These are phyloP conservation scores for Aspergillus homomorphus DNA, from an alignment of 495 filamentous ascomycete species.

Conservation along the genomic window DNA sequence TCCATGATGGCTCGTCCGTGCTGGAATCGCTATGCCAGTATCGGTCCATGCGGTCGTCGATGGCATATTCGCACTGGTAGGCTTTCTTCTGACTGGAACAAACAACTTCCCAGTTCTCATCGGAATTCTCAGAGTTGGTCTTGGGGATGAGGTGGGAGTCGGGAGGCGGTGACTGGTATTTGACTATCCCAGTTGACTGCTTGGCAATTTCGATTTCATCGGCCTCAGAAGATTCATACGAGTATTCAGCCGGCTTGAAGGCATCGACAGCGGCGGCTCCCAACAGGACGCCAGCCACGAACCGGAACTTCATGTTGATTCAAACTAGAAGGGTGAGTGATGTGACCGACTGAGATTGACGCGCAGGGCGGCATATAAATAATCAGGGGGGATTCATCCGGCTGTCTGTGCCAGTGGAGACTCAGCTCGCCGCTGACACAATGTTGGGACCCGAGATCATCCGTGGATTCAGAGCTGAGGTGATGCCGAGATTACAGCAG, in stretches of 20 bases:
- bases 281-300: conserved; percentile 1
- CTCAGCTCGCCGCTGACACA: conserved; percentile 3
- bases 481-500: no score
- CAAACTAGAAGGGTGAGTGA: not conserved
- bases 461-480: not conserved
- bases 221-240: conserved; percentile 8
- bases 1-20: not conserved
- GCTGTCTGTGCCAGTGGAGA: conserved; percentile 3
- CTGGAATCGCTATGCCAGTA: not conserved
- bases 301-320: conserved; percentile 7
- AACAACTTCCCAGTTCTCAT: not conserved
- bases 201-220: conserved; percentile 1
- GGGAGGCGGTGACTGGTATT: conserved; percentile 5
- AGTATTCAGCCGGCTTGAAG: conserved; percentile 7
- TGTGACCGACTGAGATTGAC: not conserved
- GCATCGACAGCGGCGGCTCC: conserved; percentile 6
- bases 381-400: not conserved
- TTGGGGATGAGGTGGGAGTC: conserved; percentile 7
- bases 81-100: not conserved
- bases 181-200: not conserved
- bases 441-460: not conserved
- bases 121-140: not conserved
- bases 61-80: not conserved
- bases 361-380: conserved; percentile 1
- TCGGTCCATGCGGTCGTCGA: not conserved